Conservation (phyloP, 805 yeast genomes). For the Pichia cephalocereana region DNA sequence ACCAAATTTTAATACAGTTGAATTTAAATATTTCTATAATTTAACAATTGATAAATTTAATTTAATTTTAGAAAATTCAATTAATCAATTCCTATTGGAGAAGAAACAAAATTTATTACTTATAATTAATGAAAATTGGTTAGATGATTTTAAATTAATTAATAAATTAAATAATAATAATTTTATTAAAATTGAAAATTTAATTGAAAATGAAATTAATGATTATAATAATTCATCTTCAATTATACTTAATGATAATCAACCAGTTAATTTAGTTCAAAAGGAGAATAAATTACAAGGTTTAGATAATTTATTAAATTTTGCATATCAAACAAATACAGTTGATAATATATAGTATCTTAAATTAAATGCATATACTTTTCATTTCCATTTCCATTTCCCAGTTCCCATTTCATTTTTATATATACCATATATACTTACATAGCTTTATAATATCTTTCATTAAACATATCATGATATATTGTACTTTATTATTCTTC, state of each 20-base stretch:
- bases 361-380: neutral
- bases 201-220: slow-evolving; percentile 20
- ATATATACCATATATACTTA: too few relatives aligned
- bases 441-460: too few relatives aligned
- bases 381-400: too few relatives aligned
- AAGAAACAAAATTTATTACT: slow-evolving; percentile 26
- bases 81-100: slow-evolving; percentile 21
- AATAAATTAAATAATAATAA: slow-evolving; percentile 23
- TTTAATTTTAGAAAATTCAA: slow-evolving; percentile 19
- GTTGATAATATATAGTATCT: slow-evolving; percentile 20
- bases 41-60: slow-evolving; percentile 27
- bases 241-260: slow-evolving; percentile 2
- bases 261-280: too few relatives aligned
- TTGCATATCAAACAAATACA: slow-evolving; percentile 25
- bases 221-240: slow-evolving; percentile 18
- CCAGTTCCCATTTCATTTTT: too few relatives aligned
- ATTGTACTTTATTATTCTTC: too few relatives aligned
- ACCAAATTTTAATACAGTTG: slow-evolving; percentile 56
- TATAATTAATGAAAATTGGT: slow-evolving; percentile 26
- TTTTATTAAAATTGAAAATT: slow-evolving; percentile 19
- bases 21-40: slow-evolving; percentile 37
- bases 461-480: too few relatives aligned
- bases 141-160: slow-evolving; percentile 19
- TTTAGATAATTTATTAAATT: slow-evolving; percentile 21
- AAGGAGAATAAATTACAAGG: slow-evolving; percentile 17